Evolutionary conservation across 164 flowering plant species (phyloP).

Genomic region (Taxillus chinensis): DNA sequence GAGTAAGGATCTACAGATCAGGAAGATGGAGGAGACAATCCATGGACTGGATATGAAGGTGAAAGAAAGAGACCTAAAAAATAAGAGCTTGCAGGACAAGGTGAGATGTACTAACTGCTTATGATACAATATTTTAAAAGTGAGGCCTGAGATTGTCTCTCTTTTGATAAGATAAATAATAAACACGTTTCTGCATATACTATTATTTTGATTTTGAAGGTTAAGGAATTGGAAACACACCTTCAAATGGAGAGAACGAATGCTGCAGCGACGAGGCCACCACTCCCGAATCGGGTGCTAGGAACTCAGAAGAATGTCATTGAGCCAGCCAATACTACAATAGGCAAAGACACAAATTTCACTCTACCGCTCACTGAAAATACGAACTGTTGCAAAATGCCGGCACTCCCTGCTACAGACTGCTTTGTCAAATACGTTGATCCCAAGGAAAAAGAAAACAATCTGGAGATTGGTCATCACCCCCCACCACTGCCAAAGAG

Average conservation of each 20-base stretch:
- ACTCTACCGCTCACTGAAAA: conserved; percentile 29
- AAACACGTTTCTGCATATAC: neutral
- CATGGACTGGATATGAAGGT: conserved; percentile 52
- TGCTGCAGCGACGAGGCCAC: conserved; percentile 47
- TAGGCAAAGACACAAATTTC: conserved; percentile 22
- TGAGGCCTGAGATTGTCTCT: neutral
- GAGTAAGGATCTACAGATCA: conserved; percentile 61
- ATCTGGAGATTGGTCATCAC: conserved; percentile 36
- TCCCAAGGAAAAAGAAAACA: conserved; percentile 72
- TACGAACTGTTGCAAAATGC: conserved; percentile 23
- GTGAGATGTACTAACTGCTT: conserved; percentile 17
- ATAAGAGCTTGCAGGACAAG: conserved; percentile 75
- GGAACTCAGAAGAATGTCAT: conserved; percentile 25
- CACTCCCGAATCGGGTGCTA: conserved; percentile 26
- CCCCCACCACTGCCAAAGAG: conserved; percentile 25
- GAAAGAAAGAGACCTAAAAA: conserved; percentile 63
- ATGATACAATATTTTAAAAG: neutral
- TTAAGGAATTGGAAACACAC: conserved; percentile 84
- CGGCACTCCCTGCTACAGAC: conserved; percentile 19
- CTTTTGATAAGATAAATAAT: too few relatives aligned
- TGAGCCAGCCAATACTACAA: conserved; percentile 16
- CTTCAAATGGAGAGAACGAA: conserved; percentile 76
- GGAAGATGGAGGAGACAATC: conserved; percentile 76
- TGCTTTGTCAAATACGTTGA: conserved; percentile 22
- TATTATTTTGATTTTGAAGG: conserved; percentile 29